Base-by-base conservation (phyloP, 1,284 basidiomycete genomes). In the Cystobasidium pallidum region DNA sequence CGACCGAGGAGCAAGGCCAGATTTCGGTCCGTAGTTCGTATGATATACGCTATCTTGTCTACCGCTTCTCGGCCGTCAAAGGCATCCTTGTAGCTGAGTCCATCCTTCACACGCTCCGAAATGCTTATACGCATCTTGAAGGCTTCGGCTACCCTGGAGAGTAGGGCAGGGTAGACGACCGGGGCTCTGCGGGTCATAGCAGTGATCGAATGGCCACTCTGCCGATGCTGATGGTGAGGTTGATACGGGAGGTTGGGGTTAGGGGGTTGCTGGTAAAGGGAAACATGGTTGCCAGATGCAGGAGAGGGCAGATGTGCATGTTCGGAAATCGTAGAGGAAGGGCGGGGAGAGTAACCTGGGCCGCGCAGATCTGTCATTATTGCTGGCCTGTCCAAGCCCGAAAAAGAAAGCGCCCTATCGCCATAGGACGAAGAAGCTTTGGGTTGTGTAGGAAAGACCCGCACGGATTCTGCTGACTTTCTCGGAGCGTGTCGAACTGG, bases 61-160 rank as follows among this genome's bases (percentile, higher is more conserved):
- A 99, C 95, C 0, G 96, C 96, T 79, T 96, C 92, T 19, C 93
- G 88, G 1, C 96, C 96, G 80, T 98, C 94, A 78, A 99, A 99
- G 1, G 93, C 88, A 78, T 95, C 91, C 78, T 91, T 93, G 84
- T 99, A 99, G 3, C 92, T 92, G 76, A 99, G 86, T 0, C 93
- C 95, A 79, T 99, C 94, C 81, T 99, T 99, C 80, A 90, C 83
- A 49, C 90, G 86, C 80, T 98, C 94, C 11, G 85, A 80, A 30
- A 94, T 84, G 10, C 84, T 79, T 78, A 99, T 88, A 55, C 92
- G 88, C 73, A 90, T 86, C 70, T 89, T 89, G 84, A 99, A 97
- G 2, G 93, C 92, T 75, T 92, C 91, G 0, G 95, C 94, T 11
- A 99, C 94, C 65, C 89, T 89, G 34, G 94, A 98, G 4, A 99